phyloP scores from a whole-genome alignment of 2,329 filamentous ascomycete genomes.

The Rutstroemia sp. region DNA sequence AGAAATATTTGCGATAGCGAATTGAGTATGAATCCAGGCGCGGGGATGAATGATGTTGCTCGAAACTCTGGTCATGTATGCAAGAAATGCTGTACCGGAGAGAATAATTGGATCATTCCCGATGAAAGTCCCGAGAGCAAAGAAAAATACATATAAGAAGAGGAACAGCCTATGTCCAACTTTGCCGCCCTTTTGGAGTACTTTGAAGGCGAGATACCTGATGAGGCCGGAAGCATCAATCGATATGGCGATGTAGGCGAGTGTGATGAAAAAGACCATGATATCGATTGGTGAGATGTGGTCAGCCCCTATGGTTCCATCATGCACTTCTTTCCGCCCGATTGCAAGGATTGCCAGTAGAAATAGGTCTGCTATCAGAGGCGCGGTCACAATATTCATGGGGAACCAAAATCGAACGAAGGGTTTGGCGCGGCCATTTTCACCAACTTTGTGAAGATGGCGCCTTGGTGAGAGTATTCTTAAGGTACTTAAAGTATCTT shows the following conservation, averaged over 20 bases:
- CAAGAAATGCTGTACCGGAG: slow-evolving; percentile 66
- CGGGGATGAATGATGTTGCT: slow-evolving; percentile 63
- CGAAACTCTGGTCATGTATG: slow-evolving; percentile 70
- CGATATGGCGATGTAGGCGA: slow-evolving; percentile 71
- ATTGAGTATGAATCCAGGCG: slow-evolving; percentile 69
- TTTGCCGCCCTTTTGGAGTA: slow-evolving; percentile 58
- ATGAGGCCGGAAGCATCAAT: slow-evolving; percentile 71
- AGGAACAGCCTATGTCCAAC: slow-evolving; percentile 63
- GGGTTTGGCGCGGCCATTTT: slow-evolving; percentile 28
- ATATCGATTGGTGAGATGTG: slow-evolving; percentile 65
- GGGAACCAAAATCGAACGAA: slow-evolving; percentile 51
- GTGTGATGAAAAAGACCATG: slow-evolving; percentile 66
- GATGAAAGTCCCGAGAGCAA: slow-evolving; percentile 57
- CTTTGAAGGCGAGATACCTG: slow-evolving; percentile 61
- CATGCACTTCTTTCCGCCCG: slow-evolving; percentile 57
- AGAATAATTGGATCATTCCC: slow-evolving; percentile 72
- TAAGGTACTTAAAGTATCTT: slow-evolving; percentile 36
- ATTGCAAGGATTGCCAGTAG: slow-evolving; percentile 63
- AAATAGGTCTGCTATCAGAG: slow-evolving; percentile 63
- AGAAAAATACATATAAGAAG: slow-evolving; percentile 69
- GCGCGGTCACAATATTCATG: slow-evolving; percentile 64
- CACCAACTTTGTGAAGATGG: slow-evolving; percentile 18
- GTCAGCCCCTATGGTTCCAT: slow-evolving; percentile 58
- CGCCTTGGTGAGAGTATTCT: slow-evolving; percentile 46
- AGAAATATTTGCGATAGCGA: slow-evolving; percentile 64